Evolutionary conservation across 768 basidiomycete genomes (phyloP).

Genomic region (Termitomyces sp.): DNA sequence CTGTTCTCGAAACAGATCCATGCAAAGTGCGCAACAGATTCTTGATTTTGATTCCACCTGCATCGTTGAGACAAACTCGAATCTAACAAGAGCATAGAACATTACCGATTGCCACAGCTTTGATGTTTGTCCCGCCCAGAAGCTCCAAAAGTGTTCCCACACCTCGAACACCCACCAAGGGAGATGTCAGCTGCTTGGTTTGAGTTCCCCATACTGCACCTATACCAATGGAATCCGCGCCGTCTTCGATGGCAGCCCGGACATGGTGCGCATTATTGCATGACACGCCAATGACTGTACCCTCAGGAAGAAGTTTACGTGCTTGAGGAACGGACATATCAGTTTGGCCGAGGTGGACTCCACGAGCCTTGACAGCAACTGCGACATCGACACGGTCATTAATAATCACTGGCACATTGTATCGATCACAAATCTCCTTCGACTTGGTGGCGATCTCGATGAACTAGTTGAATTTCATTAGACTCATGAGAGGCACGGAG

Average conservation of each 20-base stretch:
- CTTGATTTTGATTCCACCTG: constrained; percentile 82
- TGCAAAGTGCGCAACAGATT: constrained; percentile 78
- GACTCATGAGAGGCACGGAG: not conserved
- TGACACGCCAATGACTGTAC: constrained; percentile 76
- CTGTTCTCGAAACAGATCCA: constrained; percentile 57
- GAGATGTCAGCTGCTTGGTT: constrained; percentile 70
- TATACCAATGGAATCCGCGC: constrained; percentile 85
- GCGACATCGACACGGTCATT: constrained; percentile 89
- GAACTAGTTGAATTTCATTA: constrained; percentile 46
- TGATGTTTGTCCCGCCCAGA: constrained; percentile 60
- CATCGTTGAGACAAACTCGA: not conserved
- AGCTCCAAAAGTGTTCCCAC: constrained; percentile 64
- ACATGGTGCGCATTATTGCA: constrained; percentile 71
- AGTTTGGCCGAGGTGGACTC: constrained; percentile 87
- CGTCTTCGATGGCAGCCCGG: constrained; percentile 52
- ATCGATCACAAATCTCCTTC: constrained; percentile 70
- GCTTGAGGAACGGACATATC: constrained; percentile 76
- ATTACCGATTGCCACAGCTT: constrained; percentile 83
- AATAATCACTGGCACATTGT: constrained; percentile 81
- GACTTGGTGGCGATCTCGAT: constrained; percentile 67
- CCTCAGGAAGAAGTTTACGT: constrained; percentile 62
- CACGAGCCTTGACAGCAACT: constrained; percentile 69
- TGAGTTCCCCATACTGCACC: constrained; percentile 81
- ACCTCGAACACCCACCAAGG: constrained; percentile 68
- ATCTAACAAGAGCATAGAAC: not conserved